phyloP scores from a whole-genome alignment of 2,329 filamentous ascomycete species.

The Monosporascus sp. region DNA sequence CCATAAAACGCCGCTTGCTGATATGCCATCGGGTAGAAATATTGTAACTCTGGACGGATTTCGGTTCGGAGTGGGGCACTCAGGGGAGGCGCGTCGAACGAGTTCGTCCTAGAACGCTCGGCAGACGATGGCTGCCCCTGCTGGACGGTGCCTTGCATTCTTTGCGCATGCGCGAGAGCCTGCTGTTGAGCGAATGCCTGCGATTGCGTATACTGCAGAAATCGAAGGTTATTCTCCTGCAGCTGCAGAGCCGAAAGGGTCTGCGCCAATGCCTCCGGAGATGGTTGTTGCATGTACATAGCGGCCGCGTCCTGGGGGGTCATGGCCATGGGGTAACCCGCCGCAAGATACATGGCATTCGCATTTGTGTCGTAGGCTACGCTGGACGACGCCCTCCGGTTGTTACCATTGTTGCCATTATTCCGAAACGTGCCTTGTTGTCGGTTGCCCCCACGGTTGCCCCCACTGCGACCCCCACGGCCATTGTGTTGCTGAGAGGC shows the following conservation, averaged over 20 bases:
- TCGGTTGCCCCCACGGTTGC: conserved; percentile 44
- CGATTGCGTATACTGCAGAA: conserved; percentile 43
- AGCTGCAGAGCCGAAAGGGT: conserved; percentile 41
- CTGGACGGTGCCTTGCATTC: conserved; percentile 31
- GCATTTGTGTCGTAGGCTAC: conserved; percentile 45
- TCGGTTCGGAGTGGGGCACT: conserved; percentile 55
- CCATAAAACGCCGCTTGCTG: conserved; percentile 39
- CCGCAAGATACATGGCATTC: conserved; percentile 34
- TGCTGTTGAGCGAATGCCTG: conserved; percentile 41
- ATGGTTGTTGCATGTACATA: conserved; percentile 43
- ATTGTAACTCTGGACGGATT: conserved; percentile 49
- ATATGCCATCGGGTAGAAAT: conserved; percentile 42
- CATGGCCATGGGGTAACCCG: conserved; percentile 35
- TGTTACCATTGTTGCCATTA: conserved; percentile 37
- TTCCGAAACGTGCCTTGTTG: conserved; percentile 32
- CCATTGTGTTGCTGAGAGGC: conserved; percentile 54
- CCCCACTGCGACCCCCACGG: conserved; percentile 40
- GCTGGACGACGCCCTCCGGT: conserved; percentile 49
- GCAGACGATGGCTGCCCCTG: conserved; percentile 33
- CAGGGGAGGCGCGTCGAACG: conserved; percentile 57
- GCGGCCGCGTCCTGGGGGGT: conserved; percentile 39
- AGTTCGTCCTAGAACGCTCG: conserved; percentile 56
- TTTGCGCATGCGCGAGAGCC: conserved; percentile 38
- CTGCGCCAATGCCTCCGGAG: conserved; percentile 36
- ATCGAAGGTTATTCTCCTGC: conserved; percentile 40